A percentile compares a stretch with the other conserved stretches of the same genome.
Conservation (phyloP, 1,139 yeast genomes). For the Yamadazyma sp. region DNA sequence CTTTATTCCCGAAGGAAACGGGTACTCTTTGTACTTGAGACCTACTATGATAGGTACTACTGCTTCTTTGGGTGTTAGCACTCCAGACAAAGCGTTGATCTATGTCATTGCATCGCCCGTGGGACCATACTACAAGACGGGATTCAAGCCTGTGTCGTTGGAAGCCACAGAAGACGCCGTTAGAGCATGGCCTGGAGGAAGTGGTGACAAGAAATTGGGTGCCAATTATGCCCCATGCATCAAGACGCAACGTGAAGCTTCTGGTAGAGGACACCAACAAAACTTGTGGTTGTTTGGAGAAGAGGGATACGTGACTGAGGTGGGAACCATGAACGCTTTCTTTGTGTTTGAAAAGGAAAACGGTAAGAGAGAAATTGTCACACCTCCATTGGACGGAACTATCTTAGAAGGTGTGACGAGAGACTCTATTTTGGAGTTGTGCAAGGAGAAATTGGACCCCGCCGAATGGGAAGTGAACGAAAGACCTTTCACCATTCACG, state of each 20-base stretch:
- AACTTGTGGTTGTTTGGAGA: conserved; percentile 95
- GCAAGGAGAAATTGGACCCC: conserved; percentile 69
- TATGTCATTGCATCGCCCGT: conserved; percentile 92
- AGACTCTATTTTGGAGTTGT: conserved; percentile 77
- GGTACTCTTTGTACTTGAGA: conserved; percentile 88
- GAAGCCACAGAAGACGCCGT: conserved; percentile 95
- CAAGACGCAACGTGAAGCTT: conserved; percentile 86
- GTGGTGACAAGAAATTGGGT: conserved; percentile 92
- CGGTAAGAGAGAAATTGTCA: conserved; percentile 88
- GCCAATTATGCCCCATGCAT: conserved; percentile 97
- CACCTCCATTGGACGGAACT: conserved; percentile 97
- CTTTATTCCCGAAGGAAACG: conserved; percentile 80
- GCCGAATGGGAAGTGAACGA: conserved; percentile 79
- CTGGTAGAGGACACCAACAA: conserved; percentile 86
- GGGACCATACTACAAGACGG: conserved; percentile 88
- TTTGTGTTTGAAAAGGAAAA: conserved; percentile 72
- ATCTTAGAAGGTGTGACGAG: conserved; percentile 96
- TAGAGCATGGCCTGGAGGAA: conserved; percentile 99
- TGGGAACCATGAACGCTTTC: conserved; percentile 96
- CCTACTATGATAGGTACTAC: conserved; percentile 95
- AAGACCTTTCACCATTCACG: conserved; percentile 77
- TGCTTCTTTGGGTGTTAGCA: conserved; percentile 77
- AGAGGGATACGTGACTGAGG: conserved; percentile 88
- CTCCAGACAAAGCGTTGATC: conserved; percentile 77
- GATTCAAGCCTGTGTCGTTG: conserved; percentile 88